These are phyloP conservation scores for Globisporangium nunn DNA, from an alignment of 352 stramenopile genomes.

Conservation along the genomic window DNA sequence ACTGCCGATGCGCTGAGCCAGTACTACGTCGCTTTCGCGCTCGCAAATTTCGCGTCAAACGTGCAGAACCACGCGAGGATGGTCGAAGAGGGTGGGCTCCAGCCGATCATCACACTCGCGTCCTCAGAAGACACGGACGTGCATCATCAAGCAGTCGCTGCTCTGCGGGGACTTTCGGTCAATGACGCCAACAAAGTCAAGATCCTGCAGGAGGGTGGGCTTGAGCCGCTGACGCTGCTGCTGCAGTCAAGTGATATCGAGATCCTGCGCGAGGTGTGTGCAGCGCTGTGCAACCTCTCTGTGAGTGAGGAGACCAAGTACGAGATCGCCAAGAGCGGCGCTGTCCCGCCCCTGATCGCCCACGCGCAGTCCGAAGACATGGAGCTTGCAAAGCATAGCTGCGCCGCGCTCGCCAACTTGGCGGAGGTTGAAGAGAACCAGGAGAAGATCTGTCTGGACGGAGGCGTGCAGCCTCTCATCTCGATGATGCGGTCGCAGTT, in stretches of 20 bases:
- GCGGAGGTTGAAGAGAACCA: slow-evolving; percentile 95
- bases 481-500: slow-evolving; percentile 94
- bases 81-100: slow-evolving; percentile 92
- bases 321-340: slow-evolving; percentile 93
- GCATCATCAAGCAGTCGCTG: slow-evolving; percentile 92
- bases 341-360: slow-evolving; percentile 85
- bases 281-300: slow-evolving; percentile 93
- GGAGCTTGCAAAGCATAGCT: slow-evolving; percentile 86
- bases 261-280: slow-evolving; percentile 92
- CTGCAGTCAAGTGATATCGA: slow-evolving; percentile 88
- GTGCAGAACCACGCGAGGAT: slow-evolving; percentile 89
- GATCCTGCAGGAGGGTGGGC: slow-evolving; percentile 94
- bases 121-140: slow-evolving; percentile 90
- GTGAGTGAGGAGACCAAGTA: slow-evolving; percentile 96
- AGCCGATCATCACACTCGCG: slow-evolving; percentile 92
- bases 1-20: slow-evolving; percentile 89
- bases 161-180: slow-evolving; percentile 89
- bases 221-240: slow-evolving; percentile 91
- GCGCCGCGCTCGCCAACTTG: slow-evolving; percentile 91
- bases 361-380: slow-evolving; percentile 93
- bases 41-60: slow-evolving; percentile 94
- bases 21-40: slow-evolving; percentile 93
- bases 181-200: slow-evolving; percentile 92
- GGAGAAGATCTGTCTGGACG: slow-evolving; percentile 90
- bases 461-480: slow-evolving; percentile 89